These are phyloP conservation scores for Rhizophagus prolifer DNA, from an alignment of 192 early-diverging fungal genomes.

Conservation along the genomic window DNA sequence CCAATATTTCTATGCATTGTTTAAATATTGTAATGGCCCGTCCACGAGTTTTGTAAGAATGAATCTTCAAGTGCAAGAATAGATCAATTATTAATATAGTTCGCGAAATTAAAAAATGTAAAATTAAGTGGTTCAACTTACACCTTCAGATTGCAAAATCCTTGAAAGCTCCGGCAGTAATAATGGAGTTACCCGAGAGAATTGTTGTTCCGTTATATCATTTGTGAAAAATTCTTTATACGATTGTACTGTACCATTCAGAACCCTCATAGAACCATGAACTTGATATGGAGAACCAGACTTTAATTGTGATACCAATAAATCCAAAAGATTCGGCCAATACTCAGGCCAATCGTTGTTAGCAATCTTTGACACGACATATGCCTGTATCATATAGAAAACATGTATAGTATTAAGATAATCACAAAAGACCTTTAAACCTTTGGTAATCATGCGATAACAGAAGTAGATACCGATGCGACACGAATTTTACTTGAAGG, in stretches of 20 bases:
- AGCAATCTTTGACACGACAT: conserved; percentile 85
- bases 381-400: conserved; percentile 55
- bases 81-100: background rate
- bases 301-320: conserved; percentile 67
- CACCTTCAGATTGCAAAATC: conserved; percentile 67
- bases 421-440: background rate
- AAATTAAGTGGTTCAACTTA: conserved; percentile 2
- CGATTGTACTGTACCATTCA: conserved; percentile 44
- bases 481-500: conserved; percentile 62
- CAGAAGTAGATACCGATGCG: conserved; percentile 48
- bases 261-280: conserved; percentile 86
- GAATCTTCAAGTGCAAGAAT: conserved; percentile 39
- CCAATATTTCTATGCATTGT: conserved; percentile 82
- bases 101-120: background rate
- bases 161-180: conserved; percentile 81
- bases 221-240: conserved; percentile 77
- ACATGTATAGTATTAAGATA: background rate
- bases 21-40: conserved; percentile 80
- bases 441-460: background rate
- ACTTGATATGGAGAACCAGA: conserved; percentile 66
- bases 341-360: conserved; percentile 91
- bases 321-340: conserved; percentile 87
- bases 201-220: conserved; percentile 85
- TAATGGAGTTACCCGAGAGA: conserved; percentile 76
- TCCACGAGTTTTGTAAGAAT: conserved; percentile 66